Conservation (phyloP, 169 alveolate genomes). For the Plasmodium gonderi region DNA sequence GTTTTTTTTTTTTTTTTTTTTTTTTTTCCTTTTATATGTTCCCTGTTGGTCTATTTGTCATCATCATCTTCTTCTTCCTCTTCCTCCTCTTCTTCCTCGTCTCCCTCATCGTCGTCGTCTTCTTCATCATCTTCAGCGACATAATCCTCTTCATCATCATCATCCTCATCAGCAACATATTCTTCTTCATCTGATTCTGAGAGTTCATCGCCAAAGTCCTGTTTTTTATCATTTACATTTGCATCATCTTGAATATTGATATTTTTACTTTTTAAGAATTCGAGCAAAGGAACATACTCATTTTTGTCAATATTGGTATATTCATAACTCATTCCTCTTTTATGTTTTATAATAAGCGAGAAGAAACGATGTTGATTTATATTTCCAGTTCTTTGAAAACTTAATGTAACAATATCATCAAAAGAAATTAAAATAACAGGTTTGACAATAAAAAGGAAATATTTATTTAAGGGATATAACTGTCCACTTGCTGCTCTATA, state of each 20-base stretch:
- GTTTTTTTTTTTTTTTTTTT: not conserved
- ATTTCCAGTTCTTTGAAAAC: slow-evolving; percentile 94
- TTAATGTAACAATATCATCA: slow-evolving; percentile 94
- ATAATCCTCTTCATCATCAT: slow-evolving; percentile 80
- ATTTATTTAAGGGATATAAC: slow-evolving; percentile 94
- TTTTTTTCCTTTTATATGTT: not conserved
- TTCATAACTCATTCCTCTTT: slow-evolving; percentile 91
- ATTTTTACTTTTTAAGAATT: slow-evolving; percentile 86
- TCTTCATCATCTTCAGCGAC: slow-evolving; percentile 88
- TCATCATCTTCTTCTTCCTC: slow-evolving; percentile 82
- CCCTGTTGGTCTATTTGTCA: slow-evolving; percentile 52
- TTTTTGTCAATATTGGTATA: slow-evolving; percentile 95
- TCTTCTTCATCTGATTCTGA: slow-evolving; percentile 81
- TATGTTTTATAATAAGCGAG: slow-evolving; percentile 91
- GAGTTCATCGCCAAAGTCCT: slow-evolving; percentile 77
- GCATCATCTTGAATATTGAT: slow-evolving; percentile 84
- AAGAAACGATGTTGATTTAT: slow-evolving; percentile 94
- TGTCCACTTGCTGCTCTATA: slow-evolving; percentile 97
- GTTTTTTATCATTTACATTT: slow-evolving; percentile 75
- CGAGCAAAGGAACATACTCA: slow-evolving; percentile 88
- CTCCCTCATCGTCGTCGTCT: slow-evolving; percentile 90
- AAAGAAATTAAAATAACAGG: slow-evolving; percentile 96
- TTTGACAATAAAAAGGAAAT: slow-evolving; percentile 94
- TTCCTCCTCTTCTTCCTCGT: slow-evolving; percentile 76
- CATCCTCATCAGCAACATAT: slow-evolving; percentile 85